These are phyloP conservation scores for Tetracladium marchalianum DNA, from an alignment of 495 filamentous ascomycete genomes.

Conservation along the genomic window DNA sequence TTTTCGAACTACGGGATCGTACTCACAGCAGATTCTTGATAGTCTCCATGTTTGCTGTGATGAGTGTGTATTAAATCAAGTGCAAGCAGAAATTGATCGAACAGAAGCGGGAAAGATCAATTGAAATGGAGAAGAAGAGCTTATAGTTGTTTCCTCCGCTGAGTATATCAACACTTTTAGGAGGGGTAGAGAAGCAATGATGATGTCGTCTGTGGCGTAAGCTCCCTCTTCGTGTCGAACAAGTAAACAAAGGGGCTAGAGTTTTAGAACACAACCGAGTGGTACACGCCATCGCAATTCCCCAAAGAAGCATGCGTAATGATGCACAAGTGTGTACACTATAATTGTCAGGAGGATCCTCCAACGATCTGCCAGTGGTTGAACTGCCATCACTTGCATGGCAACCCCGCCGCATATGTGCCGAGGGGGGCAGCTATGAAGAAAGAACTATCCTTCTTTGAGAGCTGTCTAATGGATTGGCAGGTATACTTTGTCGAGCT, in stretches of 20 bases:
- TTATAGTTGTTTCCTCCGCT: neutral
- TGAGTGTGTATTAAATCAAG: neutral
- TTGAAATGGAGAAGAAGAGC: neutral
- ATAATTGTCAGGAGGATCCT: no score
- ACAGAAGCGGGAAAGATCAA: neutral
- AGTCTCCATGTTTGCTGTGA: constrained; percentile 11
- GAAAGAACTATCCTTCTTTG: no score
- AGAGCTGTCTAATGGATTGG: no score
- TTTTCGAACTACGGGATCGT: neutral
- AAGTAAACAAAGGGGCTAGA: neutral
- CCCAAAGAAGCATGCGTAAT: no score
- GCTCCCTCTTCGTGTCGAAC: neutral
- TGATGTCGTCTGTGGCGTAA: constrained; percentile 7
- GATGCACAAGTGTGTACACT: no score
- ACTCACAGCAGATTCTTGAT: constrained; percentile 15
- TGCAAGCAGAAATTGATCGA: neutral
- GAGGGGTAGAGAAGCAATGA: constrained; percentile 1
- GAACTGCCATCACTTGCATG: no score
- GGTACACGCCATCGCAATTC: no score
- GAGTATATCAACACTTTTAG: neutral
- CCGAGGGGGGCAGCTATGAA: no score
- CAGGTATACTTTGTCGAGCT: no score
- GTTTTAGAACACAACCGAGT: neutral
- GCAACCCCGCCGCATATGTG: no score
- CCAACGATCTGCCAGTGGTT: no score